Evolutionary conservation across 2,329 filamentous ascomycete species (phyloP).

Genomic region (Hypoxylon sp.): DNA sequence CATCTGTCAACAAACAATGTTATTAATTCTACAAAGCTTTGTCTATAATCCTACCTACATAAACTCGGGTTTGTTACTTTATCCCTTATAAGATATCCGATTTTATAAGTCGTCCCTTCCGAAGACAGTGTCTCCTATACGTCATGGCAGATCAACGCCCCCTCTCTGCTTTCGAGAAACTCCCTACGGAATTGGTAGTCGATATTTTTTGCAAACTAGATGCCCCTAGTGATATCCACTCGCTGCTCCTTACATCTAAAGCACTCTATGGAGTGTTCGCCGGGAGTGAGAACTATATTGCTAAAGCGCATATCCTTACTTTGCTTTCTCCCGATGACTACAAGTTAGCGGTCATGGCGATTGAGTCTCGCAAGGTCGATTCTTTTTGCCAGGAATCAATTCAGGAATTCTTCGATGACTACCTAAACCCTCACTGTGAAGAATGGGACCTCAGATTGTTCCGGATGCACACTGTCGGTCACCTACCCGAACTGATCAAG

Average conservation of each 20-base stretch:
- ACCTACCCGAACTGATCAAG: slow-evolving; percentile 10
- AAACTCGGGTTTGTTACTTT: not conserved
- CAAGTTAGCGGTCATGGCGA: slow-evolving; percentile 21
- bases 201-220: not conserved
- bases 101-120: not conserved
- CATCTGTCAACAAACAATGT: not conserved
- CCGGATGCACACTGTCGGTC: slow-evolving; percentile 4
- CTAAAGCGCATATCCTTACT: slow-evolving; percentile 3
- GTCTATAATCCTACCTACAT: not conserved
- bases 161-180: not conserved
- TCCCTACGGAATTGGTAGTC: slow-evolving; percentile 5
- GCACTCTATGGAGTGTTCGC: not conserved
- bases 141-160: not conserved
- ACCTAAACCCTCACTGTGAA: slow-evolving; percentile 3
- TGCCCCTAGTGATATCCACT: not conserved
- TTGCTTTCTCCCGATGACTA: slow-evolving; percentile 9
- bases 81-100: not conserved
- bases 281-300: slow-evolving; percentile 1
- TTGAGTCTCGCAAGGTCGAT: slow-evolving; percentile 17
- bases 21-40: not conserved
- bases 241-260: slow-evolving; percentile 9
- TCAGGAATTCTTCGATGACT: slow-evolving; percentile 5
- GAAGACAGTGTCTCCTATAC: not conserved
- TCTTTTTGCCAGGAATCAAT: not conserved
- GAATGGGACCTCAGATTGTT: slow-evolving; percentile 8